Percentiles rank a stretch among this genome's conserved stretches.
These are phyloP conservation scores for Aphanomyces invadans DNA, from an alignment of 352 stramenopile species.

Conservation along the genomic window DNA sequence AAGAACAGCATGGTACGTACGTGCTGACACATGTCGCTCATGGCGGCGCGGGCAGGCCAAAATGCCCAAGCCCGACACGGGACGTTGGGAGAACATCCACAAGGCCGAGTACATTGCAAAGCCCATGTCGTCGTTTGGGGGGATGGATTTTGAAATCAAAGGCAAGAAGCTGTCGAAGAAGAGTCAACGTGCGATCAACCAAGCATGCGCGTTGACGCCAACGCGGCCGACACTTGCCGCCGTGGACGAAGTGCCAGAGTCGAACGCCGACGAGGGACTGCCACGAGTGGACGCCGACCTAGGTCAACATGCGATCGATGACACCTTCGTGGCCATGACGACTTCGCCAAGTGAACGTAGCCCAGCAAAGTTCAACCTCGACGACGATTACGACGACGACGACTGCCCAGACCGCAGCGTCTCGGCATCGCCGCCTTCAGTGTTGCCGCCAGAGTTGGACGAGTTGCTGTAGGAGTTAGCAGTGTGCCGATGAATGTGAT, in stretches of 20 bases:
- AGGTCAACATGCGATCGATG: neutral
- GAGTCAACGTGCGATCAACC: constrained; percentile 14
- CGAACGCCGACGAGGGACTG: neutral
- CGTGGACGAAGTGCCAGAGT: neutral
- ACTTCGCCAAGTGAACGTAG: neutral
- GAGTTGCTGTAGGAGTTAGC: constrained; percentile 3
- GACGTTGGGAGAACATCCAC: constrained; percentile 57
- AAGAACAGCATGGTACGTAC: constrained; percentile 29
- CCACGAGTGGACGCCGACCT: neutral
- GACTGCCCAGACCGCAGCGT: neutral
- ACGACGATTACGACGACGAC: neutral
- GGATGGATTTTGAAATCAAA: constrained; percentile 58
- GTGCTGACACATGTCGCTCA: neutral
- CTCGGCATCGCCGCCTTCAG: neutral
- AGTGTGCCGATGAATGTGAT: too few species aligned
- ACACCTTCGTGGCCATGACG: neutral
- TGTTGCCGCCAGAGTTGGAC: neutral
- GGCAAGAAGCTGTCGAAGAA: constrained; percentile 28
- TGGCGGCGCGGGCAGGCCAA: neutral
- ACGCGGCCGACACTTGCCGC: neutral
- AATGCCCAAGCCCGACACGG: constrained; percentile 42
- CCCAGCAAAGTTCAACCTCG: neutral
- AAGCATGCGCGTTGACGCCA: neutral
- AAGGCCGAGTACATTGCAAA: constrained; percentile 56
- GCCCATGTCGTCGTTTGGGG: constrained; percentile 47